phyloP scores from a whole-genome alignment of 805 yeast species.

The Isabelozyma rhagii region DNA sequence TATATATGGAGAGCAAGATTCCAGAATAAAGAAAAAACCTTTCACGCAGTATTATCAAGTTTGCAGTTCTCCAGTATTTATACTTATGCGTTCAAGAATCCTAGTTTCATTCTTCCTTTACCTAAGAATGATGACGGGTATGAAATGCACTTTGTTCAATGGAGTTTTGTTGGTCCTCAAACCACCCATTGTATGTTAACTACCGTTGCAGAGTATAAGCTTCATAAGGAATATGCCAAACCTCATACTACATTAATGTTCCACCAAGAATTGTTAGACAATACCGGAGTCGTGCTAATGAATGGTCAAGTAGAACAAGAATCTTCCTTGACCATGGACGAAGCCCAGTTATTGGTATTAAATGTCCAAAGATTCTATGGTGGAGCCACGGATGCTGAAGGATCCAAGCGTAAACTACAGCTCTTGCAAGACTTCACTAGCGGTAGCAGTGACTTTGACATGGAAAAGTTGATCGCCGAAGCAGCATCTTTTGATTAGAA shows the following conservation, averaged over 20 bases:
- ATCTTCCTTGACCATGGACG: conserved; percentile 61
- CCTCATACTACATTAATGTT: conserved; percentile 91
- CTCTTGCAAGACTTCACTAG: conserved; percentile 65
- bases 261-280: conserved; percentile 69
- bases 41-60: conserved; percentile 63
- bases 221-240: conserved; percentile 87
- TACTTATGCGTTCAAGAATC: conserved; percentile 66
- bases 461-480: conserved; percentile 66
- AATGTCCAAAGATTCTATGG: conserved; percentile 84
- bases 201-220: conserved; percentile 84
- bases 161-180: conserved; percentile 82
- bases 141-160: conserved; percentile 91
- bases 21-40: conserved; percentile 50
- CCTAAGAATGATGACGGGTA: conserved; percentile 59
- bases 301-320: conserved; percentile 80
- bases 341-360: conserved; percentile 73
- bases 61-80: conserved; percentile 62
- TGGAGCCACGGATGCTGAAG: conserved; percentile 48
- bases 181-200: conserved; percentile 91
- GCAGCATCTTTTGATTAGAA: conserved; percentile 64
- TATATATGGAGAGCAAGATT: conserved; percentile 89
- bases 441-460: conserved; percentile 64
- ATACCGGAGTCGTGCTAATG: conserved; percentile 71
- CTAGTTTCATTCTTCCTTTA: conserved; percentile 85
- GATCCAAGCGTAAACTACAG: conserved; percentile 46